Base-by-base conservation (phyloP, 2,329 filamentous ascomycete genomes). In the Xylaria sp. region DNA sequence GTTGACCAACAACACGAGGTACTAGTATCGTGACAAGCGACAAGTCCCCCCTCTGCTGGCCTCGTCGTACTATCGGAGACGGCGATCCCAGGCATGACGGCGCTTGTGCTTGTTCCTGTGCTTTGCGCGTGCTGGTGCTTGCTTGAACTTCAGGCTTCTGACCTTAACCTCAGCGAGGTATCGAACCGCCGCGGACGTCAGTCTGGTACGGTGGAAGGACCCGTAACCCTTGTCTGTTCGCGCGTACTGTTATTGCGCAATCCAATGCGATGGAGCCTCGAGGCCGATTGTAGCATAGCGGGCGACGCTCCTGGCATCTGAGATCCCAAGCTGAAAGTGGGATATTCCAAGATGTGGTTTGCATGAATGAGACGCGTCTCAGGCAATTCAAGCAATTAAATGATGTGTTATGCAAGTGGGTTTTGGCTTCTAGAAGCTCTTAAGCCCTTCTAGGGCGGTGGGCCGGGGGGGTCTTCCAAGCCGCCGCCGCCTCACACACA, bases 311-410 rank as follows among this genome's bases (percentile, higher is more conserved):
- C 51, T 66, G 56, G 55, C 50, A 56, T 48, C 61, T 66, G 55
- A 24, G 42, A 57, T 61, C 54, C 27, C 32, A 45, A 74, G 71
- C 74, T 74, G 72, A 74, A 69, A 68, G 69, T 69, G 72, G 73
- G 72, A 64, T 53, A 64, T 64, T 36, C 63, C 62, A 69, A 69
- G 70, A 78, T 76, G 79, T 78, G 73, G 59, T 69, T 70, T 73
- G 83, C 83, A 84, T 84, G 79, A 85, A 81, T 74, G 75, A 80
- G 80, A 80, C 77, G 76, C 75, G 79, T 82, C 82, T 81, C 79
- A 81, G 75, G 74, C 77, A 74, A 78, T 80, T 81, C 80, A 79
- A 78, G 82, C 76, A 84, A 84, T 84, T 81, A 84, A 82, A 83
- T 79, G 75, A 73, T 75, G 75, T 77, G 75, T 83, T 83, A 85